Percentiles rank a stretch among this genome's conserved stretches.
Conservation (phyloP, 2,329 filamentous ascomycete genomes). For the Colletotrichum caudatum region DNA sequence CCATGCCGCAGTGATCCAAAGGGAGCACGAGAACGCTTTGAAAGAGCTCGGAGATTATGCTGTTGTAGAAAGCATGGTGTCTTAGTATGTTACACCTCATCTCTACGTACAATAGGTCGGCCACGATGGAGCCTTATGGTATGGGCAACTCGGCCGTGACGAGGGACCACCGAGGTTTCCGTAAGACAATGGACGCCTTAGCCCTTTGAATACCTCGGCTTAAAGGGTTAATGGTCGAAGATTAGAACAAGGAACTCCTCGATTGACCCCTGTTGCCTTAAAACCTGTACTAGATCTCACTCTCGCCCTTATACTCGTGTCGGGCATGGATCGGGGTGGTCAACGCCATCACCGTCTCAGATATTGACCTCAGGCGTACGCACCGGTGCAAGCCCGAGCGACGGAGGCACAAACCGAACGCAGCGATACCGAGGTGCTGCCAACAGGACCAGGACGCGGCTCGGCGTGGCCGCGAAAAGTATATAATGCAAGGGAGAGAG, state of each 20-base stretch:
- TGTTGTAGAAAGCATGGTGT: slow-evolving; percentile 43
- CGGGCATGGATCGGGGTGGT: too few species aligned
- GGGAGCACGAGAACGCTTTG: slow-evolving; percentile 48
- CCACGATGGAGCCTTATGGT: neutral
- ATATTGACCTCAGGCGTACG: too few species aligned
- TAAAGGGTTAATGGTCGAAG: too few species aligned
- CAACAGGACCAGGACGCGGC: too few species aligned
- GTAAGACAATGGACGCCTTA: too few species aligned
- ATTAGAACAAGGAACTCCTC: neutral
- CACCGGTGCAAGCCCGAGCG: too few species aligned
- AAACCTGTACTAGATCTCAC: neutral
- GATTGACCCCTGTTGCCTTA: neutral
- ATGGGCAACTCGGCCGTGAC: too few species aligned
- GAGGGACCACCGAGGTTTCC: too few species aligned
- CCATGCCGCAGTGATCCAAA: slow-evolving; percentile 50
- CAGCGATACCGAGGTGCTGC: neutral
- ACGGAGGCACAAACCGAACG: neutral
- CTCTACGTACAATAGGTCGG: too few species aligned
- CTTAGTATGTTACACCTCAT: neutral
- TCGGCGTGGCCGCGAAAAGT: neutral
- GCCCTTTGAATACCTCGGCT: too few species aligned
- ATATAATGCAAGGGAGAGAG: neutral
- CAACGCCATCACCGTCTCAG: neutral
- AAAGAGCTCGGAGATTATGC: slow-evolving; percentile 47
- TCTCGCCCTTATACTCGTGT: neutral